These are phyloP conservation scores for Parvularia atlantis DNA, from an alignment of 78 protist genomes.

Conservation along the genomic window DNA sequence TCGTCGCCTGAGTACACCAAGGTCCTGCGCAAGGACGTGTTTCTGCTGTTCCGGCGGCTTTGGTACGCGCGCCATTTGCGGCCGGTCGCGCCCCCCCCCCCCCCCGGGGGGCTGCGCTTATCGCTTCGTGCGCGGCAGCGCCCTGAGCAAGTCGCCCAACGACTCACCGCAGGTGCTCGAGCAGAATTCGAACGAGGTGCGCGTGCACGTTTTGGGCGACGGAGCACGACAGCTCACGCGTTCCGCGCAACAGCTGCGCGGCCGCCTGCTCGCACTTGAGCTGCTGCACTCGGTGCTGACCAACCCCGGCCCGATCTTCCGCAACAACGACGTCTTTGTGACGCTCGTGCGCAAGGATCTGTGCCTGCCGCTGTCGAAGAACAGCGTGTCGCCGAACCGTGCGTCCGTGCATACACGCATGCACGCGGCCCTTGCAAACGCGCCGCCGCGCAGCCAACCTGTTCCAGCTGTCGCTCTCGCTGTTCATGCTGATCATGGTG, in stretches of 20 bases:
- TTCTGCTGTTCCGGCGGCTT: constrained; percentile 23
- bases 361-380: constrained; percentile 26
- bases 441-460: too few relatives aligned
- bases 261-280: constrained; percentile 30
- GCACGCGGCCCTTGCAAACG: too few relatives aligned
- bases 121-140: too few relatives aligned
- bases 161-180: too few relatives aligned
- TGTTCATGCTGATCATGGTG: constrained; percentile 33
- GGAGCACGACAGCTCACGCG: too few relatives aligned
- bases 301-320: constrained; percentile 17
- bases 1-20: too few relatives aligned
- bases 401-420: too few relatives aligned
- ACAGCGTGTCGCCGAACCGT: constrained; percentile 18
- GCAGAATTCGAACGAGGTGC: too few relatives aligned
- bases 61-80: constrained; percentile 24
- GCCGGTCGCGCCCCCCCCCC: background rate
- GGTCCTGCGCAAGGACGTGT: constrained; percentile 16
- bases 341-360: constrained; percentile 25
- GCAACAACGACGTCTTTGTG: constrained; percentile 3
- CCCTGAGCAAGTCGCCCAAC: too few relatives aligned
- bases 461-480: constrained; percentile 36
- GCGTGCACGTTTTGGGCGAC: too few relatives aligned
- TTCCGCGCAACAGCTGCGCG: too few relatives aligned
- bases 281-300: constrained; percentile 4
- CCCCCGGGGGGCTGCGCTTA: too few relatives aligned